Evolutionary conservation across 805 yeast species (phyloP).

Genomic region (Danielia reshetovae): DNA sequence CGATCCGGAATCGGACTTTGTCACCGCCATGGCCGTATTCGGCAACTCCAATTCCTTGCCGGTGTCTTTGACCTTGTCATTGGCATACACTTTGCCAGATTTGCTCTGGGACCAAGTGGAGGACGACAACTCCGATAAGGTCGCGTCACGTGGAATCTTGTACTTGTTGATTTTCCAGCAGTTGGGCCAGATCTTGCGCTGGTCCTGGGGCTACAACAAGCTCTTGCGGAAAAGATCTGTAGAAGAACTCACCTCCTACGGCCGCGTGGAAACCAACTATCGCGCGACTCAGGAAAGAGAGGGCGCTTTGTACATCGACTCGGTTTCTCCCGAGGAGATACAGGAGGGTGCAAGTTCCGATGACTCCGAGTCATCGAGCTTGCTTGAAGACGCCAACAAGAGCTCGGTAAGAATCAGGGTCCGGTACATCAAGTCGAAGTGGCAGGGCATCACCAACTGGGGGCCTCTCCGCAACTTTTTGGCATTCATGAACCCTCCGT

Average conservation of each 20-base stretch:
- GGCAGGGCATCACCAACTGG: constrained; percentile 6
- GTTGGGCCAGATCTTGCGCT: constrained; percentile 74
- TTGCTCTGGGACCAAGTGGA: constrained; percentile 71
- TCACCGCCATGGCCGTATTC: constrained; percentile 94
- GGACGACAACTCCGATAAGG: constrained; percentile 62
- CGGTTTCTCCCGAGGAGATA: constrained; percentile 1
- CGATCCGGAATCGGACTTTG: constrained; percentile 79
- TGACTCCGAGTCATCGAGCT: background rate
- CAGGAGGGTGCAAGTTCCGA: background rate
- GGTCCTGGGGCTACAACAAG: constrained; percentile 86
- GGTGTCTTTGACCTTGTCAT: constrained; percentile 79
- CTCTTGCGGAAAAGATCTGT: constrained; percentile 51
- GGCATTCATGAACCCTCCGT: constrained; percentile 72
- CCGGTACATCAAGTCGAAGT: background rate
- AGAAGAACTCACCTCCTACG: constrained; percentile 22
- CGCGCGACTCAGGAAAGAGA: constrained; percentile 2
- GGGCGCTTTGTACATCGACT: constrained; percentile 6
- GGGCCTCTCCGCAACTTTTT: constrained; percentile 21
- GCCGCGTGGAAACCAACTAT: background rate
- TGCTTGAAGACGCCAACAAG: background rate
- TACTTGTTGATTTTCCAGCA: constrained; percentile 76
- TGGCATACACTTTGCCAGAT: constrained; percentile 72
- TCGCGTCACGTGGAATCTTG: constrained; percentile 74
- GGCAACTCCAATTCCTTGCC: constrained; percentile 96
- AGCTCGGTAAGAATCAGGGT: background rate